These are phyloP conservation scores for Groenewaldozyma sp. DNA, from an alignment of 1,139 yeast genomes.

Conservation along the genomic window DNA sequence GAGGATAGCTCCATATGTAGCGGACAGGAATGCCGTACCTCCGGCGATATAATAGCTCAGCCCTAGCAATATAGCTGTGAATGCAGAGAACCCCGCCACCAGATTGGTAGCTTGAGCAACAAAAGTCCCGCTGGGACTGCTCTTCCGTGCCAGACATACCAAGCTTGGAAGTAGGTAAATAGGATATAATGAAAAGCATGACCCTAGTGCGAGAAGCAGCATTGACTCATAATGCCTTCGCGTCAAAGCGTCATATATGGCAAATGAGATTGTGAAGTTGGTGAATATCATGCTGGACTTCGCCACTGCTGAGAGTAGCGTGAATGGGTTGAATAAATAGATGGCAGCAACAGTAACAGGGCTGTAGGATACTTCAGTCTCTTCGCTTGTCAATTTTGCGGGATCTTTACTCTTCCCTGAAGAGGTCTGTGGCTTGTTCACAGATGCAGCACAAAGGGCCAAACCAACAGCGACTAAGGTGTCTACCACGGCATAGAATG, in stretches of 20 bases:
- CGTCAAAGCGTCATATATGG: slow-evolving; percentile 41
- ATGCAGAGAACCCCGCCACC: slow-evolving; percentile 12
- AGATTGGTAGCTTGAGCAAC: slow-evolving; percentile 12
- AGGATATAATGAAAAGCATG: slow-evolving; percentile 58
- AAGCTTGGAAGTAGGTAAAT: slow-evolving; percentile 30
- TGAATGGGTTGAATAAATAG: slow-evolving; percentile 74
- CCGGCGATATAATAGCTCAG: slow-evolving; percentile 36
- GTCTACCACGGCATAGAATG: slow-evolving; percentile 37
- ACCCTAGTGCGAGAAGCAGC: slow-evolving; percentile 50
- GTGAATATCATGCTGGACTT: slow-evolving; percentile 59
- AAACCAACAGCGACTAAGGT: slow-evolving; percentile 35
- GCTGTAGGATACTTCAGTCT: slow-evolving; percentile 10
- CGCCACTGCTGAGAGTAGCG: slow-evolving; percentile 56
- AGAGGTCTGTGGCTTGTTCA: background rate
- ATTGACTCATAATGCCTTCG: slow-evolving; percentile 40
- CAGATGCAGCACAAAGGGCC: slow-evolving; percentile 31
- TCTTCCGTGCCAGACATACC: slow-evolving; percentile 9
- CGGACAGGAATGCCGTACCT: slow-evolving; percentile 41
- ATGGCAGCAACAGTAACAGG: slow-evolving; percentile 36
- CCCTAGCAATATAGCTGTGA: slow-evolving; percentile 31
- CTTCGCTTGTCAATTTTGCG: background rate
- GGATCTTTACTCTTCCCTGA: background rate
- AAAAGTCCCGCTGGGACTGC: slow-evolving; percentile 5
- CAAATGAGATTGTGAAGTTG: slow-evolving; percentile 45
- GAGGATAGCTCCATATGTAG: slow-evolving; percentile 55